Conservation (phyloP, 2,329 filamentous ascomycete genomes). For the Botrytis pseudocinerea region DNA sequence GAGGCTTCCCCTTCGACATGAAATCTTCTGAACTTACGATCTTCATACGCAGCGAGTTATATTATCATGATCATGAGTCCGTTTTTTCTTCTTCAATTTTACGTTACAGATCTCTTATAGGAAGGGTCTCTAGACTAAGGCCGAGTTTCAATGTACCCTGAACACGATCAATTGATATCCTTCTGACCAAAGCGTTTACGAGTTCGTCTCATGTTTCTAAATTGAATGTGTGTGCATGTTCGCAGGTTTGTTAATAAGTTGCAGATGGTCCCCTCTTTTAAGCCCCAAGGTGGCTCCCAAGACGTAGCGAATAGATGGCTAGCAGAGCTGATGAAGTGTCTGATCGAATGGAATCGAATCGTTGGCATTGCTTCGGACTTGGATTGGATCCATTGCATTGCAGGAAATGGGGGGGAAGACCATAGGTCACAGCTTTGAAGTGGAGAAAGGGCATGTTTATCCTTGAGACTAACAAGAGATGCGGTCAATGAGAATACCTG, state of each 20-base stretch:
- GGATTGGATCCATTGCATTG: not conserved
- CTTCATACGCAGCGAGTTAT: conserved; percentile 39
- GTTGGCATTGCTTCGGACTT: not conserved
- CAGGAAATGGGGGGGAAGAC: not conserved
- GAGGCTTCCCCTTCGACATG: conserved; percentile 29
- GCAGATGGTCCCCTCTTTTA: not conserved
- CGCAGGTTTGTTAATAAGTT: not conserved
- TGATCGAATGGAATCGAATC: conserved; percentile 1
- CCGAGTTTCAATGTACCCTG: conserved; percentile 36
- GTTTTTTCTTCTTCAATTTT: conserved; percentile 39
- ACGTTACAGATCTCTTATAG: conserved; percentile 36
- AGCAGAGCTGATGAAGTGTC: conserved; percentile 5
- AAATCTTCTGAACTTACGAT: conserved; percentile 35
- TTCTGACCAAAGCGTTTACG: conserved; percentile 25
- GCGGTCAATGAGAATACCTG: not conserved
- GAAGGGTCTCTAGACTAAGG: conserved; percentile 36
- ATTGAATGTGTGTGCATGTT: not conserved
- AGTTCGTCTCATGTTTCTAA: conserved; percentile 1
- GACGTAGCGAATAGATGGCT: not conserved
- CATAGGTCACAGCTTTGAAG: conserved; percentile 11
- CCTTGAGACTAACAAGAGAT: not conserved
- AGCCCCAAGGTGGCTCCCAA: not conserved
- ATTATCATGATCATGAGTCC: conserved; percentile 23
- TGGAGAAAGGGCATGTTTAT: not conserved
- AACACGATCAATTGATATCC: conserved; percentile 34